phyloP scores from a whole-genome alignment of 2,329 filamentous ascomycete genomes.

The Diaporthe batatas region DNA sequence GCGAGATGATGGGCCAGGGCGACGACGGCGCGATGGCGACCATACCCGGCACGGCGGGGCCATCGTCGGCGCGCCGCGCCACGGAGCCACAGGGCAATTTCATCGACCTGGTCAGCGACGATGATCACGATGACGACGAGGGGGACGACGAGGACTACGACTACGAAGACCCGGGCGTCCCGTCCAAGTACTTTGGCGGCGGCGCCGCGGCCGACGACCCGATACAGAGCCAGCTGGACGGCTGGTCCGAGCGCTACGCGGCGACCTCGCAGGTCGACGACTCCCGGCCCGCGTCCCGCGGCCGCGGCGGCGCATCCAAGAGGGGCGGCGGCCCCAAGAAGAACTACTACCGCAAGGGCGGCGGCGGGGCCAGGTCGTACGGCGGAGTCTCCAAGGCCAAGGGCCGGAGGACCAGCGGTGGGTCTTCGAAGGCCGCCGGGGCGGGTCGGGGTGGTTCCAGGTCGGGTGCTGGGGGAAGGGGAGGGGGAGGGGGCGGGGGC shows the following conservation, averaged over 20 bases:
- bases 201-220: slow-evolving; percentile 38
- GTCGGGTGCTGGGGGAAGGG: slow-evolving; percentile 9
- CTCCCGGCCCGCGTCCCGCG: slow-evolving; percentile 44
- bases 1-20: slow-evolving; percentile 61
- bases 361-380: slow-evolving; percentile 40
- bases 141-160: slow-evolving; percentile 48
- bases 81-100: slow-evolving; percentile 55
- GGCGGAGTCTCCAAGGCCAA: slow-evolving; percentile 45
- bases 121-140: slow-evolving; percentile 53
- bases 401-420: slow-evolving; percentile 34
- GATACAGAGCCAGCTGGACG: slow-evolving; percentile 43
- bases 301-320: slow-evolving; percentile 40
- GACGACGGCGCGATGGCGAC: slow-evolving; percentile 39
- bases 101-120: slow-evolving; percentile 69
- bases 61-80: slow-evolving; percentile 16
- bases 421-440: slow-evolving; percentile 30
- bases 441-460: slow-evolving; percentile 26
- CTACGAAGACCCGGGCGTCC: slow-evolving; percentile 50
- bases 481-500: slow-evolving; percentile 19
- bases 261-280: slow-evolving; percentile 44
- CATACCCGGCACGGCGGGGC: slow-evolving; percentile 39
- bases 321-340: slow-evolving; percentile 42
- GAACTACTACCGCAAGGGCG: slow-evolving; percentile 40
- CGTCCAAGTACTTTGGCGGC: slow-evolving; percentile 63
- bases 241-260: slow-evolving; percentile 49